Base-by-base conservation (phyloP, 768 basidiomycete genomes). In the Suillus variegatus region DNA sequence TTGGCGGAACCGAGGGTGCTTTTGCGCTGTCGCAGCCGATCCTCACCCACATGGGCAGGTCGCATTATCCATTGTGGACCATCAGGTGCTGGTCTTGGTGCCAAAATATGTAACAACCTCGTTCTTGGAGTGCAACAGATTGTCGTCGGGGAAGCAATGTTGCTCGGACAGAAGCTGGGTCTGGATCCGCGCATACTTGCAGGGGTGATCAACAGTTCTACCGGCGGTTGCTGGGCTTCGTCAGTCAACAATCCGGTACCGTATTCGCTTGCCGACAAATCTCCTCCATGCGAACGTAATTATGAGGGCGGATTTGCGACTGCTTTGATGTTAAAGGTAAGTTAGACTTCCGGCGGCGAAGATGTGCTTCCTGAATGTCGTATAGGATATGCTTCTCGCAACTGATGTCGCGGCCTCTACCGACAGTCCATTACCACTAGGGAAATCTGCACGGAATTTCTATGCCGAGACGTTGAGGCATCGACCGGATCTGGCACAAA, bases 21-120 rank as follows among this genome's bases (percentile, higher is more conserved):
- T 94, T 88, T 74, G 70, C 79, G 32, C 78, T 77, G 25, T 86
- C 90, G 13, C 78, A 82, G 41, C 87, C 90, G 5, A 78, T 85
- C 52, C 83, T 96, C 35, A 76, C 84, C 20, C 73, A 81, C 62
- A 96, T 97, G 95, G 95, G 95, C 7, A n/a, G 84, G 83, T 66
- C 87, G 89, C 10, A 87, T 92, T 65, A 90, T 95, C 54, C 84
- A 94, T 74, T 96, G 94, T 74, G 94, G 94, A 1, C 80, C 85
- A 9, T 91, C 91, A 5, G 93, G 94, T 13, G 83, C 91, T 3
- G 94, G 94, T 0, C 78, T 96, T 12, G 93, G 86, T 1, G 93
- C 94, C 2, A 96, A 96, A 79, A 94, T 96, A 44, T 94, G 93
- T 79, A 96, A 95, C 77, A 96, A 96, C 75, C 80, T 89, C 36